These are phyloP conservation scores for Talaromyces sp. DNA, from an alignment of 2,329 filamentous ascomycete species.

Conservation along the genomic window DNA sequence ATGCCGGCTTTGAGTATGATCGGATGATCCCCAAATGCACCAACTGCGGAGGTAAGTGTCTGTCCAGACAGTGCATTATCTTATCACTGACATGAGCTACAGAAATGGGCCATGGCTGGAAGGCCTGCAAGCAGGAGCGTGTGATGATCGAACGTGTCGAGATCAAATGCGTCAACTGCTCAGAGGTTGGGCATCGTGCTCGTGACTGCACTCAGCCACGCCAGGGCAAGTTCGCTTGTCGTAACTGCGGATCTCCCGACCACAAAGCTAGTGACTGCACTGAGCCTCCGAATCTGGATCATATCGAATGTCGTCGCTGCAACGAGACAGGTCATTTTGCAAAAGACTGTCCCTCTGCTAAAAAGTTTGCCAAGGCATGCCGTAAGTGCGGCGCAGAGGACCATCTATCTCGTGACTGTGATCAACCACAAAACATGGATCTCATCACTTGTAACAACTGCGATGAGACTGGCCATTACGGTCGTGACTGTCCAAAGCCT, in stretches of 20 bases:
- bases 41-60: constrained; percentile 45
- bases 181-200: constrained; percentile 43
- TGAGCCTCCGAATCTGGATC: constrained; percentile 40
- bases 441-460: constrained; percentile 44
- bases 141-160: constrained; percentile 35
- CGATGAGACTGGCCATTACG: constrained; percentile 41
- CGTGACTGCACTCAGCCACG: constrained; percentile 43
- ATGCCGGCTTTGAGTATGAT: constrained; percentile 50
- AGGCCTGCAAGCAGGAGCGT: constrained; percentile 47
- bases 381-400: constrained; percentile 44
- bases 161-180: constrained; percentile 50
- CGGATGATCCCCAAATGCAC: constrained; percentile 47
- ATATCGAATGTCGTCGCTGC: constrained; percentile 44
- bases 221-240: constrained; percentile 41
- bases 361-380: constrained; percentile 33
- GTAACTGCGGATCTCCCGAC: constrained; percentile 48
- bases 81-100: not conserved
- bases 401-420: constrained; percentile 41
- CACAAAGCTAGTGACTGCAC: constrained; percentile 48
- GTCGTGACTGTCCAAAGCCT: constrained; percentile 41
- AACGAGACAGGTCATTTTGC: constrained; percentile 43
- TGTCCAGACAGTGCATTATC: not conserved
- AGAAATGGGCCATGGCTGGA: constrained; percentile 47
- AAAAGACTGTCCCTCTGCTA: constrained; percentile 41
- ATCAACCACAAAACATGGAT: constrained; percentile 37